These are phyloP conservation scores for Francoa sonchifolia DNA, from an alignment of 441 rosid species.

Conservation along the genomic window DNA sequence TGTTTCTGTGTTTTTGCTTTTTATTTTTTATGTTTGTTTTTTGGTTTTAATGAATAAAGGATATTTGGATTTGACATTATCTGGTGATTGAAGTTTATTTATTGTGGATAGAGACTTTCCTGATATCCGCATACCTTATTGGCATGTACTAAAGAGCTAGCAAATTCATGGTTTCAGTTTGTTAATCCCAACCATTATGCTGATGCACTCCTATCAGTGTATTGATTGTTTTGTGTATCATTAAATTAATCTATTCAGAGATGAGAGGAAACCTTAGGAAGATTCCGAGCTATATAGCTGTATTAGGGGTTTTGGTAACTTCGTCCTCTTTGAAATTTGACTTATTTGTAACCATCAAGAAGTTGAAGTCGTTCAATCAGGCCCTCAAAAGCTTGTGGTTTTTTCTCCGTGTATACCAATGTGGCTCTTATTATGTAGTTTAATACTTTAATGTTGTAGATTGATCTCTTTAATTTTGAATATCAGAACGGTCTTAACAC, in stretches of 20 bases:
- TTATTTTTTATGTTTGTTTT: too few species aligned
- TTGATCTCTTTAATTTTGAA: too few species aligned
- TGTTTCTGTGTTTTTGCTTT: too few species aligned
- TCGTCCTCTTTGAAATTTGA: neutral
- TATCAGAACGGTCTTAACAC: too few species aligned
- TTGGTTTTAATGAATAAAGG: too few species aligned
- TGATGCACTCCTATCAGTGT: neutral
- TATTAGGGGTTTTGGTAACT: neutral
- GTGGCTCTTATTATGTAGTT: too few species aligned
- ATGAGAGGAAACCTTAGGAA: neutral
- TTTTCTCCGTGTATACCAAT: too few species aligned
- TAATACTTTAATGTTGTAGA: too few species aligned
- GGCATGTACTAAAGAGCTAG: too few species aligned
- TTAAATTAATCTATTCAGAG: neutral
- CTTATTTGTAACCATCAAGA: neutral
- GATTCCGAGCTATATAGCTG: too few species aligned
- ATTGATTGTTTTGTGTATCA: neutral
- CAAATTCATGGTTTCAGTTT: neutral
- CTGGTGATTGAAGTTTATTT: neutral
- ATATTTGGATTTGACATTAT: too few species aligned
- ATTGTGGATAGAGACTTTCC: neutral
- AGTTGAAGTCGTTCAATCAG: neutral
- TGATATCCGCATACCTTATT: too few species aligned
- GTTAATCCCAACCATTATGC: neutral
- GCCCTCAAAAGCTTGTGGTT: neutral